Evolutionary conservation across 2,329 filamentous ascomycete species (phyloP), one percentile per base, ranked within the genome.

Genomic region (Cytospora piceae): DNA sequence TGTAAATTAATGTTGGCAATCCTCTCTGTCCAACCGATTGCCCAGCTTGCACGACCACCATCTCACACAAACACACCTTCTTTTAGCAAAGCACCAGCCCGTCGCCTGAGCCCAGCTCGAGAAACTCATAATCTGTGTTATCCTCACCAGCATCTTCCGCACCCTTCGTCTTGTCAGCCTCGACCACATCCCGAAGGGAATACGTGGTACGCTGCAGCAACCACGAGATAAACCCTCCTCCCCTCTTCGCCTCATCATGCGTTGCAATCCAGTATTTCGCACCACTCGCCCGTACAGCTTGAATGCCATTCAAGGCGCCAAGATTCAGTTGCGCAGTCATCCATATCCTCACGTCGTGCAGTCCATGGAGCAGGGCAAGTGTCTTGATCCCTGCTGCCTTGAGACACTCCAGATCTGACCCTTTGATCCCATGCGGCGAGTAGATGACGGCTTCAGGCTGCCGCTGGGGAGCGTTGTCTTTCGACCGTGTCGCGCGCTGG

Each of bases 191-290:
- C 5, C 75, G 72, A 14, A 85, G 68, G 1, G 75, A 79, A 65
- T 83, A 81, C n/a, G 71, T 68, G 61, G 79, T 81, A 60, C 81
- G 71, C 52, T 74, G 73, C 60, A 87, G 70, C 51, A 88, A 80
- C 67, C 77, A 75, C 76, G 84, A 81, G 12, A 90, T 81, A 6
- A 89, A 70, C 0, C 87, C 87, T 0, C 80, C 81, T 0, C 85
- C 87, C 61, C 74, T 81, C 74, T 90, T 90, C 5, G 84, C 77
- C 73, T 90, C 87, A 69, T 89, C 87, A 70, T 90, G 87, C 31
- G 88, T 90, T 0, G 82, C 82, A 22, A 90, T 75, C 88, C 87
- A 90, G 70, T 90, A 90, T 69, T 78, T 82, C 0, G 86, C 84
- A 2, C 79, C 77, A 34, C 85, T 74, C 5, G 82, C 74, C 20